Percentiles rank a stretch among this genome's conserved stretches.
Evolutionary conservation across 768 basidiomycete species (phyloP).

Genomic region (Baorangia bicolor): DNA sequence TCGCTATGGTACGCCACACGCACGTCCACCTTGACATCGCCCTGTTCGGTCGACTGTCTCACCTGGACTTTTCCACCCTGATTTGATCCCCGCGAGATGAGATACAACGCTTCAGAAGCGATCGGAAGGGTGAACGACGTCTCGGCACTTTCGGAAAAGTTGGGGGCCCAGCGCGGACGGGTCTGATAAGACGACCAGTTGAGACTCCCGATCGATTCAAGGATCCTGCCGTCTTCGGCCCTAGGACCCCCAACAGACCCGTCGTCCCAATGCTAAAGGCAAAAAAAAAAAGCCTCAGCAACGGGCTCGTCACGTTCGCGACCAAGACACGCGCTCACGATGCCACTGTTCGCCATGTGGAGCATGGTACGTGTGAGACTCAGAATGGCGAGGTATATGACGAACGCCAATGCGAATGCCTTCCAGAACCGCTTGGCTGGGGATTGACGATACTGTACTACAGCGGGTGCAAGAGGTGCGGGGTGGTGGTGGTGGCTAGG

Average conservation of each 20-base stretch:
- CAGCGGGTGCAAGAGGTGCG: neutral
- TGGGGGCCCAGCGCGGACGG: conserved; percentile 18
- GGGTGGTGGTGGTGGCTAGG: neutral
- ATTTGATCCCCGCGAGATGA: conserved; percentile 34
- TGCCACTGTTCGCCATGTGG: neutral
- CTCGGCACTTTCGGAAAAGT: conserved; percentile 16
- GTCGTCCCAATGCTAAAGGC: neutral
- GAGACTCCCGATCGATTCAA: conserved; percentile 6
- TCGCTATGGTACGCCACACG: conserved; percentile 27
- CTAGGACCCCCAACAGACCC: conserved; percentile 4
- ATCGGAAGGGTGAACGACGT: conserved; percentile 32
- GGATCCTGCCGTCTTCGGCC: conserved; percentile 16
- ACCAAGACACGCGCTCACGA: neutral
- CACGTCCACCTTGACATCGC: conserved; percentile 30
- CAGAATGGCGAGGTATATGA: conserved; percentile 12
- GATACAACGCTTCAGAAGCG: conserved; percentile 30
- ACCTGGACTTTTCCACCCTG: conserved; percentile 23
- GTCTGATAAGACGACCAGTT: conserved; percentile 17
- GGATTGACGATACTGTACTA: neutral
- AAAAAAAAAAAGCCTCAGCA: neutral
- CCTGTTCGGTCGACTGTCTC: conserved; percentile 8
- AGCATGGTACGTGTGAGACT: neutral
- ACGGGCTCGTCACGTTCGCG: too few species aligned
- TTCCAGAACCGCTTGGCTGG: conserved; percentile 12
- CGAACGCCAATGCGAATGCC: conserved; percentile 8